Evolutionary conservation across 2,329 filamentous ascomycete species (phyloP).

Genomic region (Colletotrichum cuscutae): DNA sequence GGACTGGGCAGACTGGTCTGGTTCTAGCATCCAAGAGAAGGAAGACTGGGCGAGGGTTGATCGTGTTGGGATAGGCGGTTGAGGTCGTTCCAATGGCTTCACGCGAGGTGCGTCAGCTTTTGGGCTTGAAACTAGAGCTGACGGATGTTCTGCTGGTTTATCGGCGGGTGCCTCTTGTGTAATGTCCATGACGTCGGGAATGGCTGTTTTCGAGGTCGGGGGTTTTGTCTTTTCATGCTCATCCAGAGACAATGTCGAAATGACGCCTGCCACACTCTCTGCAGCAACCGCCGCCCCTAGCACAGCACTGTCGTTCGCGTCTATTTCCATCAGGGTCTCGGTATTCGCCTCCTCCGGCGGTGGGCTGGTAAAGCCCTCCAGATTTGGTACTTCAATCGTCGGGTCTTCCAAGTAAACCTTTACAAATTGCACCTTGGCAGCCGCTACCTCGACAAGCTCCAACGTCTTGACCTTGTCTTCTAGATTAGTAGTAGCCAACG

Average conservation of each 20-base stretch:
- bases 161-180: slow-evolving; percentile 13
- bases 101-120: background rate
- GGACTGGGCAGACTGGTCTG: slow-evolving; percentile 52
- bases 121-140: slow-evolving; percentile 4
- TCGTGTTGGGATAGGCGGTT: slow-evolving; percentile 64
- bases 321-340: slow-evolving; percentile 26
- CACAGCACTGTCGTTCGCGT: background rate
- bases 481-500: slow-evolving; percentile 61
- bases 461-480: slow-evolving; percentile 60
- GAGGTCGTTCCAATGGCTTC: slow-evolving; percentile 24
- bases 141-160: slow-evolving; percentile 9
- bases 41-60: slow-evolving; percentile 78
- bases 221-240: background rate
- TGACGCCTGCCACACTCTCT: slow-evolving; percentile 14
- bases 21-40: slow-evolving; percentile 83
- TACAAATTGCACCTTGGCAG: slow-evolving; percentile 73
- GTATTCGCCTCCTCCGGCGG: slow-evolving; percentile 6
- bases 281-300: background rate
- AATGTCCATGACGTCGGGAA: slow-evolving; percentile 25
- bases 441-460: slow-evolving; percentile 67
- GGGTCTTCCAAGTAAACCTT: slow-evolving; percentile 70
- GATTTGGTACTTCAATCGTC: slow-evolving; percentile 59
- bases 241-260: slow-evolving; percentile 25
- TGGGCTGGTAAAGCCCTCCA: slow-evolving; percentile 25
- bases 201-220: background rate